Conservation (phyloP, 331 rosid species). For the Acacia concinna region DNA sequence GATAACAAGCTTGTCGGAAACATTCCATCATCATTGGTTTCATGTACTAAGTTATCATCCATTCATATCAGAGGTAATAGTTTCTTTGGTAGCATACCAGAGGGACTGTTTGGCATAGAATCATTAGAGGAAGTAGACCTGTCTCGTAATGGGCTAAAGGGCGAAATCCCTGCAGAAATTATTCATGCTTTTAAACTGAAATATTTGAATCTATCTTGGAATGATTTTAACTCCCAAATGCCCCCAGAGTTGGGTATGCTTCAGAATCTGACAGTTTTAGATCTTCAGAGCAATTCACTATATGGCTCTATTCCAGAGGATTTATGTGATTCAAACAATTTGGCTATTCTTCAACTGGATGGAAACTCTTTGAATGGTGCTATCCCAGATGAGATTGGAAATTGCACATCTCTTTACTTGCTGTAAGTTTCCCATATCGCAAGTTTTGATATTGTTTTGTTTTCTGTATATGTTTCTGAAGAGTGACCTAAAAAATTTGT, state of each 20-base stretch:
- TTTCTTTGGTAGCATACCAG: constrained; percentile 69
- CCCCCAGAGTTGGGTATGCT: constrained; percentile 72
- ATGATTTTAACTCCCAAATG: constrained; percentile 67
- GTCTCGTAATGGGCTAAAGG: constrained; percentile 55
- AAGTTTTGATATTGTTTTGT: background rate
- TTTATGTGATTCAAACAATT: constrained; percentile 72
- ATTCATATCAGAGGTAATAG: constrained; percentile 56
- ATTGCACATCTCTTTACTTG: constrained; percentile 78
- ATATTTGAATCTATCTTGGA: constrained; percentile 85
- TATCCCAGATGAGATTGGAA: constrained; percentile 80
- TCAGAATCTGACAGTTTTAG: constrained; percentile 62
- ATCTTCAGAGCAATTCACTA: constrained; percentile 60
- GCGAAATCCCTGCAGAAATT: constrained; percentile 69
- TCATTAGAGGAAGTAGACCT: constrained; percentile 71
- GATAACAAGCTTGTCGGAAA: constrained; percentile 63
- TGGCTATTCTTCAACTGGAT: constrained; percentile 80
- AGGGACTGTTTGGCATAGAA: constrained; percentile 71
- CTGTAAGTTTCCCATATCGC: constrained; percentile 55
- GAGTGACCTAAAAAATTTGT: background rate
- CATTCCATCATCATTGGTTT: constrained; percentile 58
- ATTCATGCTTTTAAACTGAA: constrained; percentile 60
- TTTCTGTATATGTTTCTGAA: background rate
- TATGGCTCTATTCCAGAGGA: constrained; percentile 69
- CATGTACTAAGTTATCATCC: constrained; percentile 48
- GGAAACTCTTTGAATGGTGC: constrained; percentile 67